Percentiles rank a stretch among this genome's conserved stretches.
Evolutionary conservation across 1,284 basidiomycete species (phyloP).

Genomic region (Gastroboletus turbinatus): DNA sequence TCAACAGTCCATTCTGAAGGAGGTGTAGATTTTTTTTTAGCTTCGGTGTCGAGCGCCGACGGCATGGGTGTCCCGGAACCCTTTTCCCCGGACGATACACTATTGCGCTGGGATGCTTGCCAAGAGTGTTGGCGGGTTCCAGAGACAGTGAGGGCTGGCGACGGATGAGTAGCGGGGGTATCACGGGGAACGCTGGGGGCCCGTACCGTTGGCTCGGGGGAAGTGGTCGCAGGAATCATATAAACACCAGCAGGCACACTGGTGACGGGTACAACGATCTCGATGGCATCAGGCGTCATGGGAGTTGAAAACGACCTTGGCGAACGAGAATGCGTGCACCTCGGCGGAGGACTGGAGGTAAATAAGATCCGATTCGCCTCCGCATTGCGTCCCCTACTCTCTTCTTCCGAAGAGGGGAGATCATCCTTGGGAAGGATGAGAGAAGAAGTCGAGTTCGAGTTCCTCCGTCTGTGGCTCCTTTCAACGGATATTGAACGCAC

Average conservation of each 20-base stretch:
- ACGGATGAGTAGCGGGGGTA: conserved; percentile 35
- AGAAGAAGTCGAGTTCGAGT: conserved; percentile 20
- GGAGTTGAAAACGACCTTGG: conserved; percentile 19
- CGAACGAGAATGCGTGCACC: conserved; percentile 27
- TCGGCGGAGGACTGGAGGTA: conserved; percentile 26
- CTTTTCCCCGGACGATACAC: conserved; percentile 27
- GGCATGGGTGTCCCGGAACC: conserved; percentile 11
- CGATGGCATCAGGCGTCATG: conserved; percentile 18
- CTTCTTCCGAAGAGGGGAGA: conserved; percentile 38
- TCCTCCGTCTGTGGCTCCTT: conserved; percentile 12
- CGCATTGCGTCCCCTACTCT: conserved; percentile 41
- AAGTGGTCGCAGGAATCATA: conserved; percentile 16
- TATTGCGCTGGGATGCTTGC: conserved; percentile 38
- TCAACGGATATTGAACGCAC: conserved; percentile 25
- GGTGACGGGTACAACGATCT: conserved; percentile 26
- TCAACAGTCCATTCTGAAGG: conserved; percentile 85
- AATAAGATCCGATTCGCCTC: conserved; percentile 44
- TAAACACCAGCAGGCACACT: conserved; percentile 16
- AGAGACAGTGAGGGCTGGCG: conserved; percentile 40
- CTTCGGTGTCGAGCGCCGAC: conserved; percentile 14
- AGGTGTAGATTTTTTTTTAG: conserved; percentile 30
- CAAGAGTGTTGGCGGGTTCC: conserved; percentile 27
- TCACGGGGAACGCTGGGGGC: conserved; percentile 20
- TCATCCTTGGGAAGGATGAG: conserved; percentile 20
- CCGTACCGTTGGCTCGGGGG: conserved; percentile 18